Percentiles rank a stretch among this genome's conserved stretches.
These are phyloP conservation scores for Coemansia aciculifera DNA, from an alignment of 192 early-diverging fungal genomes.

Conservation along the genomic window DNA sequence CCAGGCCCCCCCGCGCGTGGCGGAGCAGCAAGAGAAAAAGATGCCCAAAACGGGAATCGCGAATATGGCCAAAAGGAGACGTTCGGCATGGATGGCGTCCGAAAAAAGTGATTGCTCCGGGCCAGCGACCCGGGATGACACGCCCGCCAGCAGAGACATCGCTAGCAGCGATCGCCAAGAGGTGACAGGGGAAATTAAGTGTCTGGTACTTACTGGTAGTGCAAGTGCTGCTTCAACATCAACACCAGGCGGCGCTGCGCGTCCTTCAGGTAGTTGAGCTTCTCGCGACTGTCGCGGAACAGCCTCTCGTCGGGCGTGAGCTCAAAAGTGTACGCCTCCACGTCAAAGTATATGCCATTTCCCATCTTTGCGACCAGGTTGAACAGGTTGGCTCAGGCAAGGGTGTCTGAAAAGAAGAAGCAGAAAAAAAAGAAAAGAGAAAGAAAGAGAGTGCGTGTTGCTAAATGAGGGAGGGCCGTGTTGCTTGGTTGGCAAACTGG, in stretches of 20 bases:
- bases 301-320: constrained; percentile 25
- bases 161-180: constrained; percentile 5
- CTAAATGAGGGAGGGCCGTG: neutral
- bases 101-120: neutral
- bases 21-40: neutral
- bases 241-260: constrained; percentile 28
- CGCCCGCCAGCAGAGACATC: neutral
- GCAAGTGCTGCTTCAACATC: constrained; percentile 23
- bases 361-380: constrained; percentile 23
- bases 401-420: neutral
- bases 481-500: neutral
- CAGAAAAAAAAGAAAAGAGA: neutral
- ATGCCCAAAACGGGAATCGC: neutral
- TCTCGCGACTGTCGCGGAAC: constrained; percentile 29
- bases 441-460: neutral
- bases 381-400: neutral
- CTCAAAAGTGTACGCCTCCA: constrained; percentile 24
- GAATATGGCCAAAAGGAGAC: constrained; percentile 6
- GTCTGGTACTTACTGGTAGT: constrained; percentile 37
- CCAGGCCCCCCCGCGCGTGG: neutral
- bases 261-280: constrained; percentile 32
- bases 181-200: neutral
- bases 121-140: neutral
- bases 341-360: constrained; percentile 48
- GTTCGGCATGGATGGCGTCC: neutral